Evolutionary conservation across 257 asterid species (phyloP).

Genomic region (Ocimum tenuiflorum): DNA sequence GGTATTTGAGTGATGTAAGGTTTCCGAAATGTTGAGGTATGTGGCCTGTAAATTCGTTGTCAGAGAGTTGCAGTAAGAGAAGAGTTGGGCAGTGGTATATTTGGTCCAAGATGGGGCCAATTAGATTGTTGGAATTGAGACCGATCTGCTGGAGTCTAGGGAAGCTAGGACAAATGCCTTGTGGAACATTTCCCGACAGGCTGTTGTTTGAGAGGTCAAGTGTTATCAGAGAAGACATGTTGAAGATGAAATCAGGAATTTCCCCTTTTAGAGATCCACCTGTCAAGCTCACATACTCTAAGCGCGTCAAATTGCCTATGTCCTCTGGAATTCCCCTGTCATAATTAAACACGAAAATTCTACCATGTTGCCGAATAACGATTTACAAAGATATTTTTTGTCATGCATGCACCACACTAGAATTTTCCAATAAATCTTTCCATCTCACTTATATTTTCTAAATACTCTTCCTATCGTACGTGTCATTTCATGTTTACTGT

Average conservation of each 20-base stretch:
- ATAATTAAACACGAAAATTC: too few species aligned
- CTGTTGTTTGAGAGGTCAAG: slow-evolving; percentile 24
- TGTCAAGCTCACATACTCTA: background rate
- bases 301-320: background rate
- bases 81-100: slow-evolving; percentile 30
- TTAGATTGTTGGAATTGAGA: slow-evolving; percentile 27
- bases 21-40: slow-evolving; percentile 26
- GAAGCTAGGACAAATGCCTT: slow-evolving; percentile 17
- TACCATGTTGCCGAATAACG: too few species aligned
- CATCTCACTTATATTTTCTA: too few species aligned
- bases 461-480: too few species aligned
- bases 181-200: slow-evolving; percentile 36
- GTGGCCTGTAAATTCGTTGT: slow-evolving; percentile 27
- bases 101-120: slow-evolving; percentile 30
- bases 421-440: too few species aligned
- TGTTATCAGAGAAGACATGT: slow-evolving; percentile 25
- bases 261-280: slow-evolving; percentile 12
- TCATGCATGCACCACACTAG: too few species aligned
- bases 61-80: background rate
- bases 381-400: too few species aligned
- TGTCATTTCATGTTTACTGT: too few species aligned
- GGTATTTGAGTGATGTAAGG: slow-evolving; percentile 16
- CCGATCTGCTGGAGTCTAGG: slow-evolving; percentile 25
- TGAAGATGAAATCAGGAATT: slow-evolving; percentile 27
- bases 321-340: too few species aligned